Base-by-base conservation (phyloP, 1,284 basidiomycete species). In the Neonothopanus nambi region DNA sequence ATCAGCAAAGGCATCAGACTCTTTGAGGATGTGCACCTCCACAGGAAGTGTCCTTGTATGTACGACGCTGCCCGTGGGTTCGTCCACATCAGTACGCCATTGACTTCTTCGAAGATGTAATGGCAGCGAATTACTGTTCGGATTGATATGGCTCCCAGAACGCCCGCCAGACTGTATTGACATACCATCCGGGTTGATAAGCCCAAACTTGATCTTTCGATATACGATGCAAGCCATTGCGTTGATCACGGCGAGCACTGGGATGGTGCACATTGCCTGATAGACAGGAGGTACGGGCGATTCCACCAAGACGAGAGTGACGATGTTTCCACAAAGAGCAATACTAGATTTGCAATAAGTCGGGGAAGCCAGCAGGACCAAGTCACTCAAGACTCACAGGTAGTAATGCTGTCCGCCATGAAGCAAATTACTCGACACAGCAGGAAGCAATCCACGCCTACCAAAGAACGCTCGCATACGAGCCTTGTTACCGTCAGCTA, bases 191-290 rank as follows among this genome's bases (percentile, higher is more conserved):
- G 18, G 33, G 9, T 9, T 23, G 9, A 38, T 48, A 17, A 48
- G 17, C 13, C 47, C 36, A 23, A 48, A 39, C 21, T 38, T 48
- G 30, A 48, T 35, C 47, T 15, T 36, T 13, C 47, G 26, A 35
- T 23, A 48, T 2, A 48, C 47, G 21, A 48, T 9, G 20, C 47
- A 48, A 38, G 47, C 47, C 47, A 48, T 23, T 21, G 35, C 47
- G 38, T 38, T 48, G 12, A 12, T 48, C 9, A 38, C 11, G 3
- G 36, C 35, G 12, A 48, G 18, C 5, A 24, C 21, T 5, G 47
- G 35, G 11, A 48, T 37, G 6, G 47, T 48, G 17, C 12, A 48
- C 47, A 23, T 48, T 12, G 35, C 30, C 20, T n/a, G 17, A 15
- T 38, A 37, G 6, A 24, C 21, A 21, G 21, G 20, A 18, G 47